These are phyloP conservation scores for Apiospora arundinis DNA, from an alignment of 2,329 filamentous ascomycete genomes.

Conservation along the genomic window DNA sequence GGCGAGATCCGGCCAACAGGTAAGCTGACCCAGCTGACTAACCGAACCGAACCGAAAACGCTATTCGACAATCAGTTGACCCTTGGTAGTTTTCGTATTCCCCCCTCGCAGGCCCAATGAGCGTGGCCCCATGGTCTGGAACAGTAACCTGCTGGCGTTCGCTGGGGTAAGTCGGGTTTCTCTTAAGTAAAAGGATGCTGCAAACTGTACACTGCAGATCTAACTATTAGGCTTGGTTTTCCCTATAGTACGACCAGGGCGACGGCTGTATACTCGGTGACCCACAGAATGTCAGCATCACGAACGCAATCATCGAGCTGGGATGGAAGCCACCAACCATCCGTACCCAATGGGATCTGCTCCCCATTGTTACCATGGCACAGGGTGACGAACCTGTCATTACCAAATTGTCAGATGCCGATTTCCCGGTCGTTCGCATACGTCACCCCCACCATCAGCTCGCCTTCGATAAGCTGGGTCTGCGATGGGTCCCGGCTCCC, in stretches of 20 bases:
- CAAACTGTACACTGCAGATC: slow-evolving; percentile 1
- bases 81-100: slow-evolving; percentile 33
- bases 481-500: slow-evolving; percentile 36
- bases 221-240: no score
- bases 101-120: slow-evolving; percentile 31
- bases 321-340: slow-evolving; percentile 36
- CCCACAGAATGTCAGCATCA: slow-evolving; percentile 33
- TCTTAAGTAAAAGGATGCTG: not conserved
- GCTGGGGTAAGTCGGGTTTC: slow-evolving; percentile 29
- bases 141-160: slow-evolving; percentile 35
- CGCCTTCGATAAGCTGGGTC: slow-evolving; percentile 34
- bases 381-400: slow-evolving; percentile 34
- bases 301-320: slow-evolving; percentile 35
- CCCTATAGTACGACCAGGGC: slow-evolving; percentile 28
- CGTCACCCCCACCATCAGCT: slow-evolving; percentile 31
- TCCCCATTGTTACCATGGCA: slow-evolving; percentile 38
- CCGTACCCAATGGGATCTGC: slow-evolving; percentile 35
- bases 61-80: not conserved
- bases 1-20: slow-evolving; percentile 34
- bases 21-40: slow-evolving; percentile 22
- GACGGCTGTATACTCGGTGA: slow-evolving; percentile 36
- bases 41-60: not conserved
- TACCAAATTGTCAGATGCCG: slow-evolving; percentile 29
- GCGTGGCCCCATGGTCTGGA: slow-evolving; percentile 36
- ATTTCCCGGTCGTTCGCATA: slow-evolving; percentile 32